A percentile compares a stretch with the other conserved stretches of the same genome.
phyloP scores from a whole-genome alignment of 2,329 filamentous ascomycete species.

The Paecilomyces variotii region DNA sequence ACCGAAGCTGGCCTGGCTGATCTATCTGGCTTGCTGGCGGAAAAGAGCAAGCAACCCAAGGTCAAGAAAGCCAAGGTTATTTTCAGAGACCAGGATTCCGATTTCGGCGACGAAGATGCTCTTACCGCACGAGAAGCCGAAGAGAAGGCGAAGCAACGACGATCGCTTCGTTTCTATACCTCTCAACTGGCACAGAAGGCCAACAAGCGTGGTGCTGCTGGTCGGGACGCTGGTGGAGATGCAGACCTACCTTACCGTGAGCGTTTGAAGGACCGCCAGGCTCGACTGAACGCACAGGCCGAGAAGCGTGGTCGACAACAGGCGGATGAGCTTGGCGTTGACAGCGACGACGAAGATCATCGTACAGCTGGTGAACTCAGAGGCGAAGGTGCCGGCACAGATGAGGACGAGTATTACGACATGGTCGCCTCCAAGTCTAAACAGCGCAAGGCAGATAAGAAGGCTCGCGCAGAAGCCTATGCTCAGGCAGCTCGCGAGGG shows the following conservation, averaged over 20 bases:
- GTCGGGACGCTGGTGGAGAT: constrained; percentile 54
- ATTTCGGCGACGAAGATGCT: constrained; percentile 84
- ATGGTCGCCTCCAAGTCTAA: constrained; percentile 60
- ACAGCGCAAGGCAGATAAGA: constrained; percentile 62
- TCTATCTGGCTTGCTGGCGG: constrained; percentile 54
- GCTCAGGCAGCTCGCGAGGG: constrained; percentile 48
- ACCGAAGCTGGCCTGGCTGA: constrained; percentile 67
- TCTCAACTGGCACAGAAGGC: constrained; percentile 94
- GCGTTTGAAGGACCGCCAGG: constrained; percentile 75
- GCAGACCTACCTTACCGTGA: constrained; percentile 71
- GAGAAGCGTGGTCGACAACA: constrained; percentile 68
- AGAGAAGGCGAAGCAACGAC: constrained; percentile 84
- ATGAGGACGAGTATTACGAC: constrained; percentile 67
- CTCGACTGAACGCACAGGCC: constrained; percentile 79
- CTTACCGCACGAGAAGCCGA: constrained; percentile 71
- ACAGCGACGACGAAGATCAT: constrained; percentile 59
- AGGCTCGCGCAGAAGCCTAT: constrained; percentile 55
- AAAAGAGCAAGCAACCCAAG: constrained; percentile 41
- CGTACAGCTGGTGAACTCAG: constrained; percentile 45
- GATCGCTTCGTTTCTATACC: constrained; percentile 93
- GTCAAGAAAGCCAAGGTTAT: constrained; percentile 22
- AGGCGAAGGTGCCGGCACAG: constrained; percentile 28
- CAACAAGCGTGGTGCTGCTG: constrained; percentile 62
- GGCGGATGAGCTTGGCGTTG: constrained; percentile 56
- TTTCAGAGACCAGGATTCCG: constrained; percentile 53